Base-by-base conservation (phyloP, 495 filamentous ascomycete species). In the Talaromyces wortmannii region DNA sequence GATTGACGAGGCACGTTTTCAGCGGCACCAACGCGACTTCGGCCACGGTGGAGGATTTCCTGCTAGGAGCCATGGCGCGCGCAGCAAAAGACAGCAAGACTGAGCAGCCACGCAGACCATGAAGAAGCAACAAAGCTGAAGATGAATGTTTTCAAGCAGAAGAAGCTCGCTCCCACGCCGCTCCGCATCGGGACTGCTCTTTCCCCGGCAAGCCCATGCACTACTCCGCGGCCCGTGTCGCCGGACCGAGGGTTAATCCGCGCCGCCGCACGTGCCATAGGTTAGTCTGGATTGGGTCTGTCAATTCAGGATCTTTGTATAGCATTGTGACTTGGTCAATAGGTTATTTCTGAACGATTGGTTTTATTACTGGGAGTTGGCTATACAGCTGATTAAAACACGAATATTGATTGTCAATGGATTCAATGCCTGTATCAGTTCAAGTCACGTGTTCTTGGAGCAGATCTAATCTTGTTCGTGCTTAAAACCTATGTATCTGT, bases 1-100 rank as follows among this genome's bases (percentile, higher is more conserved):
- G 79, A 68, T 97, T 98, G 59, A 96, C 89, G 16, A 98, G 80
- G 70, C 94, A 97, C 64, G 86, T 96, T 72, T 95, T 95, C 8
- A 97, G 79, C 52, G 90, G 87, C 18, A 88, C 79, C 18, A 96
- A 78, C 44, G 84, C 84, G 55, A 96, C 77, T 70, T 94, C 89
- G 42, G 87, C 90, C 48, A 83, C 78, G 0, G 83, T 83, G 32
- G 85, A 83, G 59, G 80, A 78, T 72, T 85, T 89, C 70, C 78
- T 86, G 55, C 70, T 63, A 62, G 83, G 80, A 60, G 83, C 83
- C 83, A 86, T 86, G 23, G 17, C 46, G 47, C 45, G 18, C 23
- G 23, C 23, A 23, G 23, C 23, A 48, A 53, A 13, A 33, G 4
- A 31, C 7, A n/a, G 13, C 46, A 36, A 31, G 52, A 16, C 7